Base-by-base conservation (phyloP, 768 basidiomycete species). In the Termitomyces bulborhizus region DNA sequence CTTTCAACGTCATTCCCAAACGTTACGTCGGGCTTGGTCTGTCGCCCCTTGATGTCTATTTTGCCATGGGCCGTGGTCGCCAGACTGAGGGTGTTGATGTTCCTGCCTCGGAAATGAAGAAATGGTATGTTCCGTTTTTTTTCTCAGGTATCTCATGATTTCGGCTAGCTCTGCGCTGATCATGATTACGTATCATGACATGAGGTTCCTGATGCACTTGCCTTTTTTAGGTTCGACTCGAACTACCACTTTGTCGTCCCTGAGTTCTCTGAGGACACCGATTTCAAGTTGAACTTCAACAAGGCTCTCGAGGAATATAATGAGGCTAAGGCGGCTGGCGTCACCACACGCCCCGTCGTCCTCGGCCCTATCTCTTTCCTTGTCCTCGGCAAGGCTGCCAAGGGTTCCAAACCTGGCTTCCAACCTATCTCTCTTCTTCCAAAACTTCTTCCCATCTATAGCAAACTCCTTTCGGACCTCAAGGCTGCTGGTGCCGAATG, bases 181-280 rank as follows among this genome's bases (percentile, higher is more conserved):
- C 34, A 32, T 34, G 34, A 34, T 12, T 6, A 32, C 39, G 21
- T 40, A 40, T 50, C 49, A 39, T 51, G 48, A n/a, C 9, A 18
- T 50, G 49, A 3, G 52, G 50, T 37, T n/a, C 34, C 44, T 15
- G 49, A 49, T 21, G 46, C 26, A 53, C 47, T 50, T 55, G 46
- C 51, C 55, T 32, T 59, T 34, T 58, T 40, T 59, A 95, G 93
- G 93, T 96, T 94, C 71, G 93, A 97, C 75, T 94, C 93, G 49
- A 98, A 97, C 84, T 98, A 97, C 79, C 95, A 98, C 79, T 95
- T 86, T 68, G 94, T 98, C 71, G 97, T 98, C 57, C 95, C 95
- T 54, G 97, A 97, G 76, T 84, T 97, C 73, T 90, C 90, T 8
- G 88, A 91, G 51, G 76, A 82, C 65, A 90, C 87, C 31, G 85